A percentile compares a stretch with the other conserved stretches of the same genome.
These are phyloP conservation scores for Uncinocarpus reesii DNA, from an alignment of 2,329 filamentous ascomycete genomes.

Conservation along the genomic window DNA sequence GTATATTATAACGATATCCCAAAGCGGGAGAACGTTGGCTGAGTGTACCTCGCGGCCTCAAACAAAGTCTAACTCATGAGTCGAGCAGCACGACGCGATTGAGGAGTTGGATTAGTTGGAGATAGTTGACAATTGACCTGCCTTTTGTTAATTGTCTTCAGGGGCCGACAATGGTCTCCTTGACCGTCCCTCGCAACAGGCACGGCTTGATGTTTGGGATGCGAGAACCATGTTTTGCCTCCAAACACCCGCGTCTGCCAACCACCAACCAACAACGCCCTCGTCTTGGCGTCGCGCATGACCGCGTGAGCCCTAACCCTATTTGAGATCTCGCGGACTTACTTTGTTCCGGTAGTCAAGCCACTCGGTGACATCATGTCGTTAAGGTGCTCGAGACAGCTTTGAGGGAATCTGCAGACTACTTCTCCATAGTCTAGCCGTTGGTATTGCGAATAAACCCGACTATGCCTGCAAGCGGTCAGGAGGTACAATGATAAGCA, in stretches of 20 bases:
- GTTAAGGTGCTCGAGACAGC: too few relatives aligned
- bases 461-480: too few relatives aligned
- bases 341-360: conserved; percentile 11
- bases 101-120: neutral
- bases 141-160: neutral
- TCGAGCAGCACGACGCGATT: neutral
- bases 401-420: too few relatives aligned
- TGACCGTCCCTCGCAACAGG: neutral
- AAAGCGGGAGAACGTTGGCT: neutral
- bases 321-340: conserved; percentile 2
- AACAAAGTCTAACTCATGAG: neutral
- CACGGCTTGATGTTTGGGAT: conserved; percentile 3
- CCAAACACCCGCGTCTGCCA: conserved; percentile 5
- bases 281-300: conserved; percentile 12
- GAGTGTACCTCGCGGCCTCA: conserved; percentile 6
- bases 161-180: neutral
- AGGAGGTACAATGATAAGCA: too few relatives aligned
- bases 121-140: neutral
- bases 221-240: conserved; percentile 9
- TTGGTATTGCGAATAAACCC: too few relatives aligned
- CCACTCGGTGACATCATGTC: too few relatives aligned
- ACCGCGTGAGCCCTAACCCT: conserved; percentile 15
- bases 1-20: conserved; percentile 22
- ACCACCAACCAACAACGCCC: neutral
- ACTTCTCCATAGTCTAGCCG: too few relatives aligned